Evolutionary conservation across 2,329 filamentous ascomycete species (phyloP).

Genomic region (Gaeumannomyces tritici): DNA sequence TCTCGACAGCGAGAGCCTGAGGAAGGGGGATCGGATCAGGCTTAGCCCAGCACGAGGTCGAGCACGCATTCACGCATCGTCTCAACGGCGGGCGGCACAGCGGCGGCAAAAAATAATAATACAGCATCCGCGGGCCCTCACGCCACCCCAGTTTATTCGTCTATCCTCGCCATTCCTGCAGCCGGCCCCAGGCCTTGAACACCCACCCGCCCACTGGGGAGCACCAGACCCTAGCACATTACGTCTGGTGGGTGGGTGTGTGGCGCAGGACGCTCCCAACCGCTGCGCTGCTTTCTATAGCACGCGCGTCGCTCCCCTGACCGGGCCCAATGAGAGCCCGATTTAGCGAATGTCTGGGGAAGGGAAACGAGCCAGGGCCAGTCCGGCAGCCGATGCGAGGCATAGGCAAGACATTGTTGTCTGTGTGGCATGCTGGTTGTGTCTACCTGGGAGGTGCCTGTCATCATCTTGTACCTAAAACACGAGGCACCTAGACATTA

Average conservation of each 20-base stretch:
- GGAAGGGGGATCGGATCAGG: neutral
- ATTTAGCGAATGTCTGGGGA: neutral
- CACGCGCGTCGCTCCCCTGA: neutral
- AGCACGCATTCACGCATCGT: neutral
- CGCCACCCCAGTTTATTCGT: neutral
- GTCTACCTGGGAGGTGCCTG: too few species aligned
- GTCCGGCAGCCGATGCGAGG: neutral
- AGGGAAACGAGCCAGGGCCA: neutral
- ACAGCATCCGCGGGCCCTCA: neutral
- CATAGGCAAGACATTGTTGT: neutral
- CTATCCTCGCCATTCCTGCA: neutral
- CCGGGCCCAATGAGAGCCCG: neutral
- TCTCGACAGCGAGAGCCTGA: neutral
- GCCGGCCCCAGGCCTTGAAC: too few species aligned
- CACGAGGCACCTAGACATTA: too few species aligned
- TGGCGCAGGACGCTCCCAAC: neutral
- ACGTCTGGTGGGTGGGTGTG: neutral
- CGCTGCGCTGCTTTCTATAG: neutral
- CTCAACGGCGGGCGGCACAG: neutral
- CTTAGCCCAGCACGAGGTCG: neutral
- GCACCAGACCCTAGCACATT: neutral
- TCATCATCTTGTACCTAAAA: too few species aligned
- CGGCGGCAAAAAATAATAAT: neutral
- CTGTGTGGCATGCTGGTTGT: too few species aligned
- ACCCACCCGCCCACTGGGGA: too few species aligned